Evolutionary conservation across 2,329 filamentous ascomycete genomes (phyloP).

Genomic region (Pyrenophora teres): DNA sequence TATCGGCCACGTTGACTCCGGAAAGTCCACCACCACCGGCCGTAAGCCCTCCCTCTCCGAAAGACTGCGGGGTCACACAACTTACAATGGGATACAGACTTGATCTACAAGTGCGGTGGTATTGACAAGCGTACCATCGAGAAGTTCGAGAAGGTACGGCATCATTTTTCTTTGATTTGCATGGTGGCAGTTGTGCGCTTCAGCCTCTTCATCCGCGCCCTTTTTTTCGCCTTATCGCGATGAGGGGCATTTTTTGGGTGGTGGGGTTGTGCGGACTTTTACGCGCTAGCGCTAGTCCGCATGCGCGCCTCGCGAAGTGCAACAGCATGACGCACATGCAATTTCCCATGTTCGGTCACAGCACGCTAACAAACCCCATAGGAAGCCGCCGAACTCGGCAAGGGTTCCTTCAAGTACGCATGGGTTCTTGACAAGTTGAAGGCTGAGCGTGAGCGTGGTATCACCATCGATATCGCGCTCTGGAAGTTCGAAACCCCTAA

Average conservation of each 20-base stretch:
- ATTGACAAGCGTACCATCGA: constrained; percentile 99
- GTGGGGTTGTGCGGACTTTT: constrained; percentile 50
- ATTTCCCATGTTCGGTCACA: constrained; percentile 1
- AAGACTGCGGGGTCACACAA: constrained; percentile 33
- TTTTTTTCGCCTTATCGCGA: constrained; percentile 38
- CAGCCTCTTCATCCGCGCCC: constrained; percentile 33
- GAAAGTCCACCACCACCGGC: constrained; percentile 95
- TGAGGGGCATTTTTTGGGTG: constrained; percentile 45
- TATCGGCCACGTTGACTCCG: constrained; percentile 99
- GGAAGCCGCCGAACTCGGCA: constrained; percentile 99
- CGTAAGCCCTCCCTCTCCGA: constrained; percentile 60
- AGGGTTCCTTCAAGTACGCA: constrained; percentile 99
- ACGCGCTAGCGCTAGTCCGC: constrained; percentile 43
- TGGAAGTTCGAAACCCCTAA: constrained; percentile 99
- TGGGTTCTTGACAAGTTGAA: constrained; percentile 99
- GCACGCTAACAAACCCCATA: constrained; percentile 53
- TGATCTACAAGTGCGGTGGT: constrained; percentile 99
- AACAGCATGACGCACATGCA: constrained; percentile 41
- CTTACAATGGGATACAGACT: constrained; percentile 64
- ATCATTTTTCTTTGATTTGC: constrained; percentile 26
- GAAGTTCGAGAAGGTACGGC: constrained; percentile 99
- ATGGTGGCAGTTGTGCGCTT: constrained; percentile 17
- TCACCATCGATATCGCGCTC: constrained; percentile 99
- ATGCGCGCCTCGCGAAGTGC: constrained; percentile 36
- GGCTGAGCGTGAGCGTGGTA: constrained; percentile 99